Conservation (phyloP, 2,329 filamentous ascomycete genomes). For the Exutisphaerella laricina region DNA sequence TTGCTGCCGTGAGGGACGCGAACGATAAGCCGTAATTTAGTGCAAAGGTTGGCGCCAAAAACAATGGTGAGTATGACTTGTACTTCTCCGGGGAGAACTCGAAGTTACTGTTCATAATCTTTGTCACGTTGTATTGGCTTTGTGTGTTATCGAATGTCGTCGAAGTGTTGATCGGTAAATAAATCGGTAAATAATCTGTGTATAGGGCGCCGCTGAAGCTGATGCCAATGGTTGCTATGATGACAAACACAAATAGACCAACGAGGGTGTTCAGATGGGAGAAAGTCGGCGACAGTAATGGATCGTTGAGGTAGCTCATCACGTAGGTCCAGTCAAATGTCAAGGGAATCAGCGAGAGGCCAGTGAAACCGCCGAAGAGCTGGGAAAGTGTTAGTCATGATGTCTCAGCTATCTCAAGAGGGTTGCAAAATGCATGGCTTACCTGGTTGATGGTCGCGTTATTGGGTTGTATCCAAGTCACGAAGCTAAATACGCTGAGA, state of each 20-base stretch:
- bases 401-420: not conserved
- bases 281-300: slow-evolving; percentile 34
- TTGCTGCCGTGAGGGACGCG: slow-evolving; percentile 68
- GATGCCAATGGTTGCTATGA: slow-evolving; percentile 23
- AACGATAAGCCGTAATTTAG: slow-evolving; percentile 82
- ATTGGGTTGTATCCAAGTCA: too few relatives aligned
- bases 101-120: slow-evolving; percentile 65
- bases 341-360: slow-evolving; percentile 54
- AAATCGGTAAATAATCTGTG: slow-evolving; percentile 84
- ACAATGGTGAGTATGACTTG: slow-evolving; percentile 71
- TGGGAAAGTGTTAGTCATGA: slow-evolving; percentile 33
- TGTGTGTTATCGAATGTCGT: slow-evolving; percentile 80
- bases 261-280: slow-evolving; percentile 29
- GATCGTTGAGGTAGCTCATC: slow-evolving; percentile 71
- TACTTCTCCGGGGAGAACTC: slow-evolving; percentile 76
- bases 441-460: too few relatives aligned
- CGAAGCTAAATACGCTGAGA: slow-evolving; percentile 79
- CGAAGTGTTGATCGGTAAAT: slow-evolving; percentile 77
- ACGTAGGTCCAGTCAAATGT: slow-evolving; percentile 92
- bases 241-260: slow-evolving; percentile 22
- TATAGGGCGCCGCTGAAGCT: slow-evolving; percentile 70
- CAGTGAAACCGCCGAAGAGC: slow-evolving; percentile 25
- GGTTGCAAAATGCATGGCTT: not conserved
- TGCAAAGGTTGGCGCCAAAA: slow-evolving; percentile 80
- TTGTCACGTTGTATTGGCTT: slow-evolving; percentile 70